These are phyloP conservation scores for Leucogyrophana mollusca DNA, from an alignment of 768 basidiomycete species.

Conservation along the genomic window DNA sequence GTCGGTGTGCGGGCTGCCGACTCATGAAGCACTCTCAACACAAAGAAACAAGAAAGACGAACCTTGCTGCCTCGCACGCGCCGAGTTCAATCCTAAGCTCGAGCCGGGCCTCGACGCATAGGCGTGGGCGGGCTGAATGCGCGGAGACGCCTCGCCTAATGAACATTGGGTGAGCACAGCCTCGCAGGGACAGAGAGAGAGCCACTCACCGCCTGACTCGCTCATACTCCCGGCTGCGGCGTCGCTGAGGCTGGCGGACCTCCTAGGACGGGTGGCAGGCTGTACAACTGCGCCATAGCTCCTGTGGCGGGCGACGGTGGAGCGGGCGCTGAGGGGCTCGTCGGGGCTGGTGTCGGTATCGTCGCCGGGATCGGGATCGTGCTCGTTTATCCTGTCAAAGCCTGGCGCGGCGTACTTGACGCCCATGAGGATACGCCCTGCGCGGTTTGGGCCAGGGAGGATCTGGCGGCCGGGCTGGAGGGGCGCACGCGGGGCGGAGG, in stretches of 20 bases:
- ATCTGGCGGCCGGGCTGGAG: slow-evolving; percentile 41
- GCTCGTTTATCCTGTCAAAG: slow-evolving; percentile 50
- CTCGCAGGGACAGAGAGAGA: slow-evolving; percentile 21
- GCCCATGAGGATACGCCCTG: slow-evolving; percentile 50
- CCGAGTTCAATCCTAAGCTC: slow-evolving; percentile 39
- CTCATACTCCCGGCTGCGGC: slow-evolving; percentile 28
- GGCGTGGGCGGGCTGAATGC: slow-evolving; percentile 11
- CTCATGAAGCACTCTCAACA: too few relatives aligned
- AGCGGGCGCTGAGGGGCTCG: slow-evolving; percentile 7
- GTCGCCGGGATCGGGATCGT: slow-evolving; percentile 38
- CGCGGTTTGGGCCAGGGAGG: slow-evolving; percentile 42
- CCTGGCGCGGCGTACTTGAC: slow-evolving; percentile 29
- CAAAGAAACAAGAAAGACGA: too few relatives aligned
- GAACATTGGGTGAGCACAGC: slow-evolving; percentile 12
- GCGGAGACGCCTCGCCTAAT: slow-evolving; percentile 29
- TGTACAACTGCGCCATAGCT: slow-evolving; percentile 13
- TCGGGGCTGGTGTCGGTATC: slow-evolving; percentile 41
- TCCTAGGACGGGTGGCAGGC: slow-evolving; percentile 51
- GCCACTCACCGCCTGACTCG: slow-evolving; percentile 12
- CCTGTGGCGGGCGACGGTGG: slow-evolving; percentile 19
- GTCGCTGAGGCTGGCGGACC: slow-evolving; percentile 80
- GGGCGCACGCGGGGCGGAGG: slow-evolving; percentile 40
- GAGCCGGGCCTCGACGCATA: slow-evolving; percentile 40
- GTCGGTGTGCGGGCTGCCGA: slow-evolving; percentile 41
- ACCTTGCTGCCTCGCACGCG: slow-evolving; percentile 39